These are phyloP conservation scores for Aspergillus fijiensis DNA, from an alignment of 2,329 filamentous ascomycete genomes.

Conservation along the genomic window DNA sequence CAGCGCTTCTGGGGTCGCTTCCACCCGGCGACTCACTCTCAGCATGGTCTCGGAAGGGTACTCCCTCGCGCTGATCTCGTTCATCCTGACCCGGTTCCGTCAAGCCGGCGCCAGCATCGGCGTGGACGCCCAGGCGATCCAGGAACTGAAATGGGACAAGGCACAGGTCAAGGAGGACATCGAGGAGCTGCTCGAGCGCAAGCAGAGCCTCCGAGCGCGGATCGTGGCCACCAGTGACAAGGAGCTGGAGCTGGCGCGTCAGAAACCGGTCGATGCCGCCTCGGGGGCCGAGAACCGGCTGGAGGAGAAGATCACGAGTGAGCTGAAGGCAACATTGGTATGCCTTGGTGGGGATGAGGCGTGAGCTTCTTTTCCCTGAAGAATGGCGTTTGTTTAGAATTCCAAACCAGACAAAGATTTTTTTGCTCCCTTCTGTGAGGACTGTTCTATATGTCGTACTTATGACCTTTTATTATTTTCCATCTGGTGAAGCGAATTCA, in stretches of 20 bases:
- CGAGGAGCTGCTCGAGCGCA: conserved; percentile 73
- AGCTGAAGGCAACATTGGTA: conserved; percentile 59
- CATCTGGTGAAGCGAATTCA: neutral
- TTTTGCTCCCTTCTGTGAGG: neutral
- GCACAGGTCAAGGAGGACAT: conserved; percentile 73
- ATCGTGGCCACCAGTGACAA: conserved; percentile 71
- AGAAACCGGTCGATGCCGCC: conserved; percentile 41
- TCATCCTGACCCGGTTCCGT: conserved; percentile 67
- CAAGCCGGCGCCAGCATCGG: conserved; percentile 62
- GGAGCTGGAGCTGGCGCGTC: conserved; percentile 62
- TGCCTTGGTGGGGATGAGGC: conserved; percentile 44
- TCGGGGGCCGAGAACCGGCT: conserved; percentile 62
- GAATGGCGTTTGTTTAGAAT: neutral
- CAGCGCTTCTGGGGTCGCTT: conserved; percentile 42
- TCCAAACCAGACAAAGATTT: neutral
- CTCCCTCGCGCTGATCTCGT: conserved; percentile 71
- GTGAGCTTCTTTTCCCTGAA: conserved; percentile 19
- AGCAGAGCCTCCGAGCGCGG: conserved; percentile 67
- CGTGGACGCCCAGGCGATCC: conserved; percentile 62
- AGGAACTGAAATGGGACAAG: conserved; percentile 72
- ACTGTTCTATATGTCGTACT: neutral
- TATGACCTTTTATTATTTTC: neutral
- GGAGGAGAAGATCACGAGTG: conserved; percentile 71
- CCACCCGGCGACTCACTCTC: conserved; percentile 67
- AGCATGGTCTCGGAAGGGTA: conserved; percentile 74